Evolutionary conservation across 2,329 filamentous ascomycete species (phyloP), one percentile per base, ranked within the genome.

Genomic region (Penicillium sp.): DNA sequence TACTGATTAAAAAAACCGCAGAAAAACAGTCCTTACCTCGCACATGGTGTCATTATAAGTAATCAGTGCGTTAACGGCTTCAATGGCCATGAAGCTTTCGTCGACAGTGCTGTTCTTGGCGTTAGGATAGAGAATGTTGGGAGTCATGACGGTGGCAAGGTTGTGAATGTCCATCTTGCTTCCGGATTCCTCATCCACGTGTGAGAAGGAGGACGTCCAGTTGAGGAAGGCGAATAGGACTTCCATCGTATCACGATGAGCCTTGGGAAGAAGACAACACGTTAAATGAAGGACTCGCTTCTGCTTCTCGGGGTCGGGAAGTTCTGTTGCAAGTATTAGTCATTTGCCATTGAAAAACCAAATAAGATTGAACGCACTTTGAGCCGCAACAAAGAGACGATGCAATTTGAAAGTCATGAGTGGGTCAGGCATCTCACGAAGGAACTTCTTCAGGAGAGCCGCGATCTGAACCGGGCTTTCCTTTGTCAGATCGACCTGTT

Each of bases 131-230:
- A 95, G 74, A 45, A 98, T 87, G 56, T 98, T 98, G 0, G 92
- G 92, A 4, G 90, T 89, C 64, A 98, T 95, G 47, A 98, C 92
- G 2, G 93, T 96, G 3, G 92, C 87, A 47, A 98, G 76, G 58
- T 98, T 98, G 70, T 94, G 88, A 36, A 94, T 85, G 61, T 98
- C 92, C 92, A 98, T 98, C 73, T 96, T 95, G 53, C 90, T 95
- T 16, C 92, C 92, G 14, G 84, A 85, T 61, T 98, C 92, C 57
- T 98, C 92, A 54, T 98, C 92, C 10, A 98, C 82, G 58, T 95
- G 89, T 46, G 93, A 90, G 71, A 98, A 98, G 1, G 89, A 95
- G 3, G 89, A 88, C 4, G 89, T 87, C 90, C 92, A 98, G 57
- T 95, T 95, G 31, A 98, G 74, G 73, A 98, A 98, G 34, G 82